Evolutionary conservation across 371 early-diverging fungal species (phyloP).

Genomic region (Circinella umbellata): DNA sequence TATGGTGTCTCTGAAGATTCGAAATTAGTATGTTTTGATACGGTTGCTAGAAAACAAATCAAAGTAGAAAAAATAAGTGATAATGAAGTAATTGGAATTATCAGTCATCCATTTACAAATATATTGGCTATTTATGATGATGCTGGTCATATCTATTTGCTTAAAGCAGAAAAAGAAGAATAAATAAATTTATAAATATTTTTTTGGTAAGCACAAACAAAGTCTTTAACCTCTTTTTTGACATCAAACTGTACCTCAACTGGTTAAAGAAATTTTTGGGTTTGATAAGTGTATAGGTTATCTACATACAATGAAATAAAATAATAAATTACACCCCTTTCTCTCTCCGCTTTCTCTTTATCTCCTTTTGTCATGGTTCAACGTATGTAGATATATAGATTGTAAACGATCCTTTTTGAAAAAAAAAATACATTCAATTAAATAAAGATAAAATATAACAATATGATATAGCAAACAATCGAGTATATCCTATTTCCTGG

Average conservation of each 20-base stretch:
- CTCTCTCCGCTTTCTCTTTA: neutral
- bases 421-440: neutral
- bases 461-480: constrained; percentile 1
- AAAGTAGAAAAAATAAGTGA: constrained; percentile 48
- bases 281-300: no score
- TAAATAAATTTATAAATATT: neutral
- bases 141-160: constrained; percentile 64
- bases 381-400: neutral
- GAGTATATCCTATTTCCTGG: neutral
- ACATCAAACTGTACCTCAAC: no score
- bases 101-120: constrained; percentile 80
- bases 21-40: constrained; percentile 62
- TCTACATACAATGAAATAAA: no score
- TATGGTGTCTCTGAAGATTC: constrained; percentile 75
- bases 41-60: constrained; percentile 50
- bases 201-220: no score
- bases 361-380: neutral
- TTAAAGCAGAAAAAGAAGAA: constrained; percentile 35
- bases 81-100: constrained; percentile 73
- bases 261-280: no score
- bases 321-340: neutral
- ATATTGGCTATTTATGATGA: constrained; percentile 73
- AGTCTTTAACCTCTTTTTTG: no score
- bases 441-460: neutral
- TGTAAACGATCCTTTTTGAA: neutral